These are phyloP conservation scores for Trichosanthes truncata DNA, from an alignment of 306 rosid species.

Conservation along the genomic window DNA sequence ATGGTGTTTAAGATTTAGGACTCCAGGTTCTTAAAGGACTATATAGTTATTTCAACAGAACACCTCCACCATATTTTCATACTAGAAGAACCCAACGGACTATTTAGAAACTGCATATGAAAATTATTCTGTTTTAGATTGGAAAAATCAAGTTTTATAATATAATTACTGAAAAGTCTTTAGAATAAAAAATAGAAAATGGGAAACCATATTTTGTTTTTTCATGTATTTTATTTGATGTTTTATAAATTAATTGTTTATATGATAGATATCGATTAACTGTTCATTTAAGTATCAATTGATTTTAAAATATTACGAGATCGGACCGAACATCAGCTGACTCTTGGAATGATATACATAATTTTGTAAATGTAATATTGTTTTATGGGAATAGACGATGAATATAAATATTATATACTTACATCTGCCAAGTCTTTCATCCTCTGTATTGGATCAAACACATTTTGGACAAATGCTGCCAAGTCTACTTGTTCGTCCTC, in stretches of 20 bases:
- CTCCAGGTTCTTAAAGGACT: neutral
- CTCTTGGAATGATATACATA: neutral
- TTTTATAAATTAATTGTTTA: neutral
- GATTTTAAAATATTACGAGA: neutral
- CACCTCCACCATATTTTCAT: neutral
- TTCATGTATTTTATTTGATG: neutral
- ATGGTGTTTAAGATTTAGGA: neutral
- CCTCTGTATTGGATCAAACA: conserved; percentile 84
- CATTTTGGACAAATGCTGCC: conserved; percentile 65
- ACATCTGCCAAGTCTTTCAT: conserved; percentile 97
- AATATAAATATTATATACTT: conserved; percentile 22
- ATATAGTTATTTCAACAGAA: neutral
- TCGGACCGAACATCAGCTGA: neutral
- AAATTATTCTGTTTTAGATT: neutral
- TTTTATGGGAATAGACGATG: neutral
- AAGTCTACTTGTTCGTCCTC: conserved; percentile 52
- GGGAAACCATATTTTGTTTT: neutral
- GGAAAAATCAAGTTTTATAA: neutral
- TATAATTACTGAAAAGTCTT: neutral
- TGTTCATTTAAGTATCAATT: neutral
- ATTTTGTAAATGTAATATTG: neutral
- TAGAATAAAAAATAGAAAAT: neutral
- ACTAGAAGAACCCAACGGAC: neutral
- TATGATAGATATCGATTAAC: neutral
- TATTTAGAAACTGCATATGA: neutral